Base-by-base conservation (phyloP, 1,139 yeast species). In the Geotrichum aggregatum region DNA sequence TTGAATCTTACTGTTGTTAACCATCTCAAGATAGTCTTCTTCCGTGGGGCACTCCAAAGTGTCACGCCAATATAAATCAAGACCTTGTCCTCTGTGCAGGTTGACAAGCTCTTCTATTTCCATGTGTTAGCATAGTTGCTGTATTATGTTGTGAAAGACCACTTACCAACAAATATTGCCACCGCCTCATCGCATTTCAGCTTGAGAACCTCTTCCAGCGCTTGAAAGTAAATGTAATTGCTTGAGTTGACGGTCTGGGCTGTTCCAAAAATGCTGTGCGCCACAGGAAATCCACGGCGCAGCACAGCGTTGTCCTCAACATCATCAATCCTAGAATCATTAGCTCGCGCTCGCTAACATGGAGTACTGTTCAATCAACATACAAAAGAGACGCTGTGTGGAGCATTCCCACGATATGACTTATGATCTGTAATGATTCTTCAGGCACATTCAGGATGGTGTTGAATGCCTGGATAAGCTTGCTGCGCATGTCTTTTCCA, bases 1-100 rank as follows among this genome's bases (percentile, higher is more conserved):
- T 3, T 16, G 11, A 4, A 34, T 21, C 68, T 3, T 57, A 65
- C 68, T 89, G 64, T 87, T 82, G 76, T 79, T 79, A 16, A 86
- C 95, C 97, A 91, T 91, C 44, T 75, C 74, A 39, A 82, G 67
- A 64, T 91, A 89, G 61, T 87, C 84, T 4, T 73, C 73, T 56
- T 84, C 85, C 1, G 75, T 70, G 0, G 97, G 97, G 41, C 88
- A 75, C 0, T 68, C 67, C 26, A 77, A 62, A 18, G 74, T 70
- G 57, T 89, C 96, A 57, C 97, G 73, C 96, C 97, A 89, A 66
- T 82, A 84, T 21, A 89, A 76, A 61, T 89, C 98, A 54, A 84
- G 70, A 0, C 96, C 95, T 70, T 89, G 98, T 1, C 97, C 97
- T 47, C 85, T 75, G 65, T 89, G 97, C 54, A 91, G 70, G 60